phyloP scores from a whole-genome alignment of 1,284 basidiomycete species.

The Anthracocystis setariae region DNA sequence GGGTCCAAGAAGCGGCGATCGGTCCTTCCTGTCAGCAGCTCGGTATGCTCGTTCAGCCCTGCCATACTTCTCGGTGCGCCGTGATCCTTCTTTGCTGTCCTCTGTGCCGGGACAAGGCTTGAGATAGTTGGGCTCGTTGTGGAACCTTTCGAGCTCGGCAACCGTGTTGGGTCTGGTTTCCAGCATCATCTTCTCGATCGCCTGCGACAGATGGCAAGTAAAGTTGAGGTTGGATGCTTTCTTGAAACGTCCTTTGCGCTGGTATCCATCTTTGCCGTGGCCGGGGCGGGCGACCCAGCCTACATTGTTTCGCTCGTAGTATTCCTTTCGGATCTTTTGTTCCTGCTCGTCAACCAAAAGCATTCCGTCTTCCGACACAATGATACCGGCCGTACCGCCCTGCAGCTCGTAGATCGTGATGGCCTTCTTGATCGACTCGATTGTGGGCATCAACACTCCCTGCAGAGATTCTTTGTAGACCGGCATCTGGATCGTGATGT shows the following conservation, averaged over 20 bases:
- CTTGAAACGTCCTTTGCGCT: constrained; percentile 87
- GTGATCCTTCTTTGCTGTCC: too few relatives aligned
- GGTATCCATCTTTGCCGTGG: constrained; percentile 77
- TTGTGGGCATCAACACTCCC: constrained; percentile 74
- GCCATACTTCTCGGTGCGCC: too few relatives aligned
- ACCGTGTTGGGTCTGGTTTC: constrained; percentile 23
- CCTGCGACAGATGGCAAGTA: constrained; percentile 13
- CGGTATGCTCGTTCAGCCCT: too few relatives aligned
- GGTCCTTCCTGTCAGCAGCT: too few relatives aligned
- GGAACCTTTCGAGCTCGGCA: too few relatives aligned
- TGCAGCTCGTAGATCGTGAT: constrained; percentile 87
- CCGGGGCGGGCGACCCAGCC: constrained; percentile 83
- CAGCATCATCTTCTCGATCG: constrained; percentile 77
- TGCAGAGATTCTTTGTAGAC: constrained; percentile 76
- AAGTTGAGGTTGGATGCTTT: constrained; percentile 92
- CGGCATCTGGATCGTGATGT: constrained; percentile 80
- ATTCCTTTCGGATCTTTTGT: constrained; percentile 75
- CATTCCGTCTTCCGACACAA: constrained; percentile 81
- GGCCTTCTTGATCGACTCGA: constrained; percentile 81
- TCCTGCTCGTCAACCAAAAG: constrained; percentile 75
- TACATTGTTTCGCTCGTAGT: constrained; percentile 80
- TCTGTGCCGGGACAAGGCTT: too few relatives aligned
- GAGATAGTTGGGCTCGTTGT: too few relatives aligned
- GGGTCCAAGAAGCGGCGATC: constrained; percentile 5
- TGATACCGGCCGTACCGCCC: constrained; percentile 79